phyloP scores from a whole-genome alignment of 2,329 filamentous ascomycete species.

The Neurospora sp. region DNA sequence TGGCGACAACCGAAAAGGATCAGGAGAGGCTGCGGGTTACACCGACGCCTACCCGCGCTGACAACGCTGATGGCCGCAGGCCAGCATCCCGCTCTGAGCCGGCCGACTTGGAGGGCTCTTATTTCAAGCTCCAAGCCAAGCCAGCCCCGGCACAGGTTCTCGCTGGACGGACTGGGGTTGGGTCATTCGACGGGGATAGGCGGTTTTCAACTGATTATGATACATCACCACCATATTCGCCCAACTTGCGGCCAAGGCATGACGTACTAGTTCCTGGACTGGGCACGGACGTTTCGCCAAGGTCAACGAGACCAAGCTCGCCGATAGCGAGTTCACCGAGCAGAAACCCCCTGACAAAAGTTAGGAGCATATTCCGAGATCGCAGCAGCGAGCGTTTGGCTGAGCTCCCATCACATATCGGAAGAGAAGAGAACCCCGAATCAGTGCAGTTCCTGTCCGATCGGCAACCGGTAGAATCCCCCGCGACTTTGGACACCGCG shows the following conservation, averaged over 20 bases:
- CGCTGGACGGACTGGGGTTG: slow-evolving; percentile 34
- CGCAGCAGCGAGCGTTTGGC: slow-evolving; percentile 36
- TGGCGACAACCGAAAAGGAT: slow-evolving; percentile 23
- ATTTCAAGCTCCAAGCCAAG: slow-evolving; percentile 12
- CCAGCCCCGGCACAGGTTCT: slow-evolving; percentile 22
- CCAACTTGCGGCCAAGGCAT: slow-evolving; percentile 37
- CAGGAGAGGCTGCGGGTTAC: slow-evolving; percentile 15
- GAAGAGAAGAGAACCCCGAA: slow-evolving; percentile 24
- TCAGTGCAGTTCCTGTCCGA: slow-evolving; percentile 9
- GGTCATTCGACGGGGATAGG: slow-evolving; percentile 33
- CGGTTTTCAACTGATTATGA: slow-evolving; percentile 34
- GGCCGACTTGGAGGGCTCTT: slow-evolving; percentile 29
- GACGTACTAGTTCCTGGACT: slow-evolving; percentile 46
- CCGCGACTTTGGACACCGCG: slow-evolving; percentile 13
- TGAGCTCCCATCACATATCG: slow-evolving; percentile 22
- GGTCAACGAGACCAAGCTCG: slow-evolving; percentile 52
- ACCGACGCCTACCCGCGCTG: slow-evolving; percentile 21
- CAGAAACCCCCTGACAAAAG: slow-evolving; percentile 47
- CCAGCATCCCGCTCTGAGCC: slow-evolving; percentile 29
- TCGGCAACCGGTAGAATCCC: slow-evolving; percentile 23
- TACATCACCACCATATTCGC: slow-evolving; percentile 40
- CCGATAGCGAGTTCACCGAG: slow-evolving; percentile 29
- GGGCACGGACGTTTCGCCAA: slow-evolving; percentile 53
- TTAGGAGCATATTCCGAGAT: slow-evolving; percentile 47
- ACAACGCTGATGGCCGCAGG: slow-evolving; percentile 20